A percentile compares a stretch with the other conserved stretches of the same genome.
Evolutionary conservation across 192 early-diverging fungal genomes (phyloP).

Genomic region (Glomus cerebriforme): DNA sequence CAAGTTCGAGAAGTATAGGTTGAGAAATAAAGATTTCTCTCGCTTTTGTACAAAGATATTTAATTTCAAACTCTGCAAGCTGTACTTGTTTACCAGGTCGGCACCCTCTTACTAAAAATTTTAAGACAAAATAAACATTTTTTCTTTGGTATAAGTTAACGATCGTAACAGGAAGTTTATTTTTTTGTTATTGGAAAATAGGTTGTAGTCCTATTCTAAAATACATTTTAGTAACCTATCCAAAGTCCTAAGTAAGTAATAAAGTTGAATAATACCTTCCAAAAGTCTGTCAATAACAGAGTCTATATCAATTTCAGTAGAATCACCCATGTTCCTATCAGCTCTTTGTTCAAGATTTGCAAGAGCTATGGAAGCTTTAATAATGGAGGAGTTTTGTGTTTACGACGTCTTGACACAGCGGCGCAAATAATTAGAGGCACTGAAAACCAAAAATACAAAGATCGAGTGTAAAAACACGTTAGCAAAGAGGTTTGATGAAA

Average conservation of each 20-base stretch:
- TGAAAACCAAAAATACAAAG: conserved; percentile 9
- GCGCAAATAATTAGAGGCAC: conserved; percentile 16
- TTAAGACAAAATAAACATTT: conserved; percentile 14
- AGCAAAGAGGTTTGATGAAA: background rate
- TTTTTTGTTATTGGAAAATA: background rate
- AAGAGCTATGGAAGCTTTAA: conserved; percentile 20
- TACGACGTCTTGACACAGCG: background rate
- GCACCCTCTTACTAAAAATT: conserved; percentile 80
- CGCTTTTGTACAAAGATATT: conserved; percentile 89
- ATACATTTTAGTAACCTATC: background rate
- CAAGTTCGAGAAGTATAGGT: conserved; percentile 89
- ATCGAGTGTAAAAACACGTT: conserved; percentile 16
- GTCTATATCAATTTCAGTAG: conserved; percentile 75
- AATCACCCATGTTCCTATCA: conserved; percentile 48
- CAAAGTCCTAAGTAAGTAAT: background rate
- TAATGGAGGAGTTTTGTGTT: background rate
- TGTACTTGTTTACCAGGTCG: conserved; percentile 97
- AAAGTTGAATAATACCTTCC: conserved; percentile 67
- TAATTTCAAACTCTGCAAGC: conserved; percentile 92
- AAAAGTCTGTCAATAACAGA: conserved; percentile 87
- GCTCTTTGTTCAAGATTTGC: conserved; percentile 17
- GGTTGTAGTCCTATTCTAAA: background rate
- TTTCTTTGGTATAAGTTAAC: background rate
- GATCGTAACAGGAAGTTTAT: conserved; percentile 1
- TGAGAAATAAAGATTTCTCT: conserved; percentile 95